Percentiles rank a stretch among this genome's conserved stretches.
Evolutionary conservation across 2,329 filamentous ascomycete genomes (phyloP).

Genomic region (Colletotrichum sp.): DNA sequence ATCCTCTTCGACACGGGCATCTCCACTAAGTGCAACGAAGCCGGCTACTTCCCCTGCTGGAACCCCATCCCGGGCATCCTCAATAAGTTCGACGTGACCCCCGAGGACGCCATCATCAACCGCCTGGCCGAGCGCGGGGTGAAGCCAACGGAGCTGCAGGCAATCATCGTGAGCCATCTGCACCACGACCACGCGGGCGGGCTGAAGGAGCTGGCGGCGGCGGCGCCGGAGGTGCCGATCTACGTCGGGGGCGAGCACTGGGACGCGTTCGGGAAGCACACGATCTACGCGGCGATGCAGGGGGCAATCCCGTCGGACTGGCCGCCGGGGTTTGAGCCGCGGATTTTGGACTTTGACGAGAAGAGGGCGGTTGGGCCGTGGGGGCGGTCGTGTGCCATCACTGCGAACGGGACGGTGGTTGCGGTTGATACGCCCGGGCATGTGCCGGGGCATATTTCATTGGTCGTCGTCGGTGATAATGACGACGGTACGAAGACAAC

Average conservation of each 20-base stretch:
- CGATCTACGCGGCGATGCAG: conserved; percentile 29
- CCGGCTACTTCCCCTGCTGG: conserved; percentile 26
- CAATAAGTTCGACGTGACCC: conserved; percentile 10
- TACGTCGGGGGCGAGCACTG: conserved; percentile 30
- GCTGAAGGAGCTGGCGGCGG: conserved; percentile 27
- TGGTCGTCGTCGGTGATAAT: conserved; percentile 24
- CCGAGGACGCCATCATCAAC: conserved; percentile 23
- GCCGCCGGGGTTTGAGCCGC: conserved; percentile 33
- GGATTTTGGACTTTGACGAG: conserved; percentile 29
- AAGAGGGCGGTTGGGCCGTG: conserved; percentile 31
- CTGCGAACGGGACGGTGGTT: conserved; percentile 31
- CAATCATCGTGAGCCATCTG: conserved; percentile 31
- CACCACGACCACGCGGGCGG: conserved; percentile 32
- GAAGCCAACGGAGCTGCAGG: conserved; percentile 27
- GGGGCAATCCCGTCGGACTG: conserved; percentile 34
- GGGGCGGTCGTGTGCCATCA: conserved; percentile 30
- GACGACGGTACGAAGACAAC: conserved; percentile 22
- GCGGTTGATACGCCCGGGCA: conserved; percentile 38
- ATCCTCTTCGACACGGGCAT: conserved; percentile 29
- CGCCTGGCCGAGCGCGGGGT: conserved; percentile 23
- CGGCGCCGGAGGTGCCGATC: conserved; percentile 30
- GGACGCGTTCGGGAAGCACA: conserved; percentile 31
- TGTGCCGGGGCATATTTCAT: conserved; percentile 35
- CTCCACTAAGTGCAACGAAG: conserved; percentile 23
- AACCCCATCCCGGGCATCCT: conserved; percentile 18